Base-by-base conservation (phyloP, 441 rosid species). In the Aquilaria agallochum region DNA sequence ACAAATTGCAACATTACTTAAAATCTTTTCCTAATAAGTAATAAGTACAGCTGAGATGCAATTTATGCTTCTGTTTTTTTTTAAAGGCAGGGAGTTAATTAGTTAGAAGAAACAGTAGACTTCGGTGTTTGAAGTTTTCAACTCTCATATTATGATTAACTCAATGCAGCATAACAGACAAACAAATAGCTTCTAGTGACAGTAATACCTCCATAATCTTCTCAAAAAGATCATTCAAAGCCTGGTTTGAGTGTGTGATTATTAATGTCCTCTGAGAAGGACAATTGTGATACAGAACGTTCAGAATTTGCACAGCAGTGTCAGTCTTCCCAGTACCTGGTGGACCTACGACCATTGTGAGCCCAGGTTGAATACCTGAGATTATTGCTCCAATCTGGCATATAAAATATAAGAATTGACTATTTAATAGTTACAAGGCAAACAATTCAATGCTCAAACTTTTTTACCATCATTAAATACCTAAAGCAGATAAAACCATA, bases 291-390 rank as follows among this genome's bases (percentile, higher is more conserved):
- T 95, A 95, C 44, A 95, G 89, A 72, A 92, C 95, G 59, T 92
- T 92, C 78, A 95, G 78, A 58, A 95, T 87, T 74, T 95, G 99
- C 78, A 95, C 99, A 52, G 98, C 99, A 60, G 98, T 95, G 77
- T 95, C 99, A 55, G 98, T 92, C 83, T 95, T 95, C 70, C 99
- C 99, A 0, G 98, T 95, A 74, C 99, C 99, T 14, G 99, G 99
- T 30, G 99, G 99, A 72, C 99, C 99, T 32, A 95, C 99, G 64
- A 92, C 98, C 99, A 95, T 90, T 44, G 97, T 90, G 46, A 95
- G 80, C 62, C 99, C 99, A 36, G 99, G 98, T 79, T 95, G 98
- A 74, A 92, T 77, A 66, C 99, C 99, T 65, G 98, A 92, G 59
- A 86, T 85, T 72, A 95, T 95, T 32, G 99, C 99, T 70, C 95